These are phyloP conservation scores for Psophocarpus tetragonolobus DNA, from an alignment of 306 rosid genomes.

Conservation along the genomic window DNA sequence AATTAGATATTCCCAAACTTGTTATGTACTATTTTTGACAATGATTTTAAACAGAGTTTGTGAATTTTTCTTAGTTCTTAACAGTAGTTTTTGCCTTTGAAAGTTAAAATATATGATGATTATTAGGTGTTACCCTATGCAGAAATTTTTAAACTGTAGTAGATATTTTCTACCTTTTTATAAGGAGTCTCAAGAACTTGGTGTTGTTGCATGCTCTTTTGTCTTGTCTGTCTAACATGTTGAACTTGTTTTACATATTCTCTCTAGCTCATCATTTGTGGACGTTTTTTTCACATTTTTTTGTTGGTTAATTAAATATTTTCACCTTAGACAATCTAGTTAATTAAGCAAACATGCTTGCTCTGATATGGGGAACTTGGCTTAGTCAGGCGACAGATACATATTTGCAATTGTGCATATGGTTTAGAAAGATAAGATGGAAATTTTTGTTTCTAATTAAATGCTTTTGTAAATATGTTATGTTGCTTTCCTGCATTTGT, in stretches of 20 bases:
- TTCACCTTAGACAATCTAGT: not conserved
- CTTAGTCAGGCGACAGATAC: not conserved
- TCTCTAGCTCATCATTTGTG: not conserved
- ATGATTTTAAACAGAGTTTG: not conserved
- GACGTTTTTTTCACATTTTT: not conserved
- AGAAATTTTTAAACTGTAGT: not conserved
- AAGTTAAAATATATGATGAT: not conserved
- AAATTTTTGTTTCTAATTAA: not conserved
- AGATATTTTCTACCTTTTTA: not conserved
- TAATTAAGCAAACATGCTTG: not conserved
- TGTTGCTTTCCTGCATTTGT: not conserved
- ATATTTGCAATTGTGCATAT: not conserved
- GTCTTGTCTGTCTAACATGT: not conserved
- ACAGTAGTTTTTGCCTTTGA: not conserved
- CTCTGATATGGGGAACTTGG: not conserved
- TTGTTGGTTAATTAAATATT: not conserved
- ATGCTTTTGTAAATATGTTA: not conserved
- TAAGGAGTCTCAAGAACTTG: not conserved
- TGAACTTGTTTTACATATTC: not conserved
- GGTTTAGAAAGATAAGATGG: not conserved
- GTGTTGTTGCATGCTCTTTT: not conserved
- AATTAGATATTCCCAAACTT: not conserved
- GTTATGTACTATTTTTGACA: not conserved
- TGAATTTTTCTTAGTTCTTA: not conserved
- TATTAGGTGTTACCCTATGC: not conserved